Evolutionary conservation across 257 asterid genomes (phyloP).

Genomic region (Solanum ahanhuiri): DNA sequence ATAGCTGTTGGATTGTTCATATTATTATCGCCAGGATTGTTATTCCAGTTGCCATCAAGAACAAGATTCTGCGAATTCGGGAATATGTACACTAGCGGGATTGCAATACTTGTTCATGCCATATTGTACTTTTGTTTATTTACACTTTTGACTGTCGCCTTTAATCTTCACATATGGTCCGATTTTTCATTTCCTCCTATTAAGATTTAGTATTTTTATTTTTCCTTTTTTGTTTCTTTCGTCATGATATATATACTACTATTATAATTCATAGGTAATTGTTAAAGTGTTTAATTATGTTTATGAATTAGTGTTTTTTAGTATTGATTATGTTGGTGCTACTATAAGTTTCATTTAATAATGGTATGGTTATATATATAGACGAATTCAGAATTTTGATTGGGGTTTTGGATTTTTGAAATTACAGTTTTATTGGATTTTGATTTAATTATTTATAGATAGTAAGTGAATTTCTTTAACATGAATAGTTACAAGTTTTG

Average conservation of each 20-base stretch:
- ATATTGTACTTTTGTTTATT: constrained; percentile 65
- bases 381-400: neutral
- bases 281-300: neutral
- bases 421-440: neutral
- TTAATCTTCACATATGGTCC: constrained; percentile 64
- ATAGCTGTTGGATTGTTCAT: constrained; percentile 88
- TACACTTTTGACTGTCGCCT: constrained; percentile 62
- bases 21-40: constrained; percentile 72
- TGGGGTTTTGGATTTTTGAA: neutral
- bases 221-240: no score
- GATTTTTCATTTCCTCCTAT: constrained; percentile 9
- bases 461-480: neutral
- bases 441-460: neutral
- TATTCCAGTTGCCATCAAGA: constrained; percentile 88
- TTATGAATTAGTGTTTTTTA: neutral
- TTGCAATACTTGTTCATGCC: constrained; percentile 72
- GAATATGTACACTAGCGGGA: constrained; percentile 89
- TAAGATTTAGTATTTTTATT: neutral
- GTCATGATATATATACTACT: neutral
- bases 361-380: neutral
- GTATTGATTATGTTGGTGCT: neutral
- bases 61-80: constrained; percentile 69
- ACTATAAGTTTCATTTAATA: neutral
- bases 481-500: neutral
- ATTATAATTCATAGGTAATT: neutral